Evolutionary conservation across 2,329 filamentous ascomycete species (phyloP).

Genomic region (Parasarocladium wereldwijsianum): DNA sequence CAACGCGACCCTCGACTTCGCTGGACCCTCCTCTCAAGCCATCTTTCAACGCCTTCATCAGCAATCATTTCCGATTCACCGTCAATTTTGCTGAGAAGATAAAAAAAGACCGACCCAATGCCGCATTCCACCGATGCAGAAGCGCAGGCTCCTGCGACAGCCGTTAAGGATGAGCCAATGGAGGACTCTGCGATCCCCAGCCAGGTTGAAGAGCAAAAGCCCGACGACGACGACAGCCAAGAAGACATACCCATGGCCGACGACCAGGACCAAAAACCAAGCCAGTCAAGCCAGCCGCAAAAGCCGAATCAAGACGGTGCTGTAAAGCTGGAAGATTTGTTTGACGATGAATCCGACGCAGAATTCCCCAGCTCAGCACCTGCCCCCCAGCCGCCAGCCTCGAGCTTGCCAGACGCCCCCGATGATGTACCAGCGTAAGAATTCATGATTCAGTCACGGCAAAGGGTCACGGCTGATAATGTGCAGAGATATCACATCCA

Average conservation of each 20-base stretch:
- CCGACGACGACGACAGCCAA: slow-evolving; percentile 16
- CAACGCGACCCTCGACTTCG: slow-evolving; percentile 3
- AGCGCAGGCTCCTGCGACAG: slow-evolving; percentile 13
- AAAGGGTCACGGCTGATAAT: not conserved
- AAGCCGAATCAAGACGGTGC: slow-evolving; percentile 25
- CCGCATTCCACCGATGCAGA: slow-evolving; percentile 28
- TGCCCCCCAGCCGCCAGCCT: slow-evolving; percentile 16
- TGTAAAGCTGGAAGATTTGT: slow-evolving; percentile 44
- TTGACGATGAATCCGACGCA: slow-evolving; percentile 45
- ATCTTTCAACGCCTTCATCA: too few species aligned
- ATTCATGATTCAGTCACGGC: too few species aligned
- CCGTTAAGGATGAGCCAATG: slow-evolving; percentile 19
- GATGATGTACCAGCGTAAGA: slow-evolving; percentile 25
- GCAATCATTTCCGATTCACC: not conserved
- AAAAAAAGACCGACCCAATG: slow-evolving; percentile 18
- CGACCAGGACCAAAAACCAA: slow-evolving; percentile 12
- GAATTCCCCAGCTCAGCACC: slow-evolving; percentile 41
- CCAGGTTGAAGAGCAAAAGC: slow-evolving; percentile 15
- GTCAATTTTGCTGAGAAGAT: too few species aligned
- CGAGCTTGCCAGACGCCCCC: slow-evolving; percentile 27
- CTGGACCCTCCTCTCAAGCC: not conserved
- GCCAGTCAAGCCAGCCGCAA: slow-evolving; percentile 6
- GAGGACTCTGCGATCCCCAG: slow-evolving; percentile 13
- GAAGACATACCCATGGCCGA: slow-evolving; percentile 29
- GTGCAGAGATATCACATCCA: slow-evolving; percentile 18